Percentiles rank a stretch among this genome's conserved stretches.
These are phyloP conservation scores for Smittium mucronatum DNA, from an alignment of 371 early-diverging fungal genomes.

Conservation along the genomic window DNA sequence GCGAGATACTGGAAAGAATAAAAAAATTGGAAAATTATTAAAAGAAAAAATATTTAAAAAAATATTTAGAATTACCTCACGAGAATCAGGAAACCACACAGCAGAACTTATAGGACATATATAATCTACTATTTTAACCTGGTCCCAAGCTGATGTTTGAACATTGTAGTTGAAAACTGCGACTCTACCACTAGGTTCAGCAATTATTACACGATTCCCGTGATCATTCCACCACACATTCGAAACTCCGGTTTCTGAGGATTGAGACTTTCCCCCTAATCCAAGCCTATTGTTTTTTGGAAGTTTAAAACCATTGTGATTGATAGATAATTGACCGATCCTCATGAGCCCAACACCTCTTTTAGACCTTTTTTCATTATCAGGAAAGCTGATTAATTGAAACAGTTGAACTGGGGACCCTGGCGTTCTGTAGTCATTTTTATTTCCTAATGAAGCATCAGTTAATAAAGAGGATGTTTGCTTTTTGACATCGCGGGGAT, in stretches of 20 bases:
- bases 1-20: background rate
- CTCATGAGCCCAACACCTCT: background rate
- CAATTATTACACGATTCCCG: background rate
- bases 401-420: background rate
- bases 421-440: background rate
- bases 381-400: background rate
- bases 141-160: background rate
- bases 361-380: background rate
- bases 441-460: background rate
- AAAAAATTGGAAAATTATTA: background rate
- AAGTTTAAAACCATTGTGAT: background rate
- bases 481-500: background rate
- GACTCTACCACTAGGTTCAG: background rate
- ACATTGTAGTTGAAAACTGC: background rate
- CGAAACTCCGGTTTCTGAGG: background rate
- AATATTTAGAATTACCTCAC: background rate
- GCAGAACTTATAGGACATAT: background rate
- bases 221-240: background rate
- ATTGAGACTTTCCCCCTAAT: background rate
- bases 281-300: background rate
- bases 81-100: background rate
- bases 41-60: background rate
- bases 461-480: background rate
- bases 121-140: background rate
- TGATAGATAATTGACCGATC: background rate